A percentile compares a stretch with the other conserved stretches of the same genome.
These are phyloP conservation scores for Haematococcus lacustris DNA, from an alignment of 139 green algal species.

Conservation along the genomic window DNA sequence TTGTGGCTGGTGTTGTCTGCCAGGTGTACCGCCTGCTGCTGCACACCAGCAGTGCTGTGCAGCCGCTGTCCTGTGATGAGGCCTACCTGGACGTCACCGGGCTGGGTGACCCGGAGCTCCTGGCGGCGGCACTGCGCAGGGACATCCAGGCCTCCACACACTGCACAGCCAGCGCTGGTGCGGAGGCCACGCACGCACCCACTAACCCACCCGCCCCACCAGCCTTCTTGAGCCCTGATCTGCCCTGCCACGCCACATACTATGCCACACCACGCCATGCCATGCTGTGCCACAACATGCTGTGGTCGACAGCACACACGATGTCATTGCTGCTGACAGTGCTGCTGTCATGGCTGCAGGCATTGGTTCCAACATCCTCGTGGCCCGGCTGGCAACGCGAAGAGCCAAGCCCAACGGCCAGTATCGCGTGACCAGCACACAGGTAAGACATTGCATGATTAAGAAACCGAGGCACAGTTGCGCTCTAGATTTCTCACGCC, in stretches of 20 bases:
- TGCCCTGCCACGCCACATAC: too few relatives aligned
- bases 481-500: too few relatives aligned
- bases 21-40: constrained; percentile 84
- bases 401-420: constrained; percentile 80
- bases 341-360: constrained; percentile 29
- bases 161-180: constrained; percentile 60
- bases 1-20: too few relatives aligned
- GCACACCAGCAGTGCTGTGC: constrained; percentile 53
- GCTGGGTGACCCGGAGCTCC: constrained; percentile 48
- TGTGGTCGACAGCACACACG: too few relatives aligned
- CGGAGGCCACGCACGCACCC: too few relatives aligned
- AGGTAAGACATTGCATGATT: too few relatives aligned
- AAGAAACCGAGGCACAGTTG: too few relatives aligned
- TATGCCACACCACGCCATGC: too few relatives aligned
- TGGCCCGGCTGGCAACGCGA: constrained; percentile 75
- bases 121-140: constrained; percentile 47
- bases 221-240: too few relatives aligned
- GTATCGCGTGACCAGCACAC: constrained; percentile 38
- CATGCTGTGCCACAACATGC: too few relatives aligned
- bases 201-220: too few relatives aligned
- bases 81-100: constrained; percentile 89
- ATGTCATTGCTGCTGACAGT: not conserved
- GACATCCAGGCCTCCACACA: constrained; percentile 43
- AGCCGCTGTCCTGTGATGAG: constrained; percentile 91
- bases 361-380: constrained; percentile 69